Base-by-base conservation (phyloP, 441 rosid genomes). In the Euphorbia celastroides region DNA sequence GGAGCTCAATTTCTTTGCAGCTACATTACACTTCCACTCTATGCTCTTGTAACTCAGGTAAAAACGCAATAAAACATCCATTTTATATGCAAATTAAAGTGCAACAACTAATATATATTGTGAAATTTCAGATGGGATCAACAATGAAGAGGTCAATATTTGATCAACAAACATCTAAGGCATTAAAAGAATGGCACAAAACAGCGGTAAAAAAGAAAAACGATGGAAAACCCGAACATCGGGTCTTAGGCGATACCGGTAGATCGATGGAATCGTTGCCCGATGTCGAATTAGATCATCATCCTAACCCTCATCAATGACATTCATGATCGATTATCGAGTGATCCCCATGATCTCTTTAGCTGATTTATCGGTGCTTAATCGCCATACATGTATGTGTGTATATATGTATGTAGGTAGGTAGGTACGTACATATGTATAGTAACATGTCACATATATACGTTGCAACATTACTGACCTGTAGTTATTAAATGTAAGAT, bases 101-200 rank as follows among this genome's bases (percentile, higher is more conserved):
- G 38, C 38, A 34, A 34, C 4, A 34, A 34, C 38, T 3, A 34
- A 34, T 9, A 3, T 3, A 34, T 34, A 34, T 3, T 34, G 38
- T 34, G n/a, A n/a, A n/a, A n/a, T n/a, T n/a, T n/a, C n/a, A 94
- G 98, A 95, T 92, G 99, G 99, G 98, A 67, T 85, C 99, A 36
- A 90, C 90, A 67, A 92, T 95, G 99, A 95, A 92, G 81, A 77
- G 79, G 66, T 85, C 99, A 3, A 90, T 95, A 61, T 95, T 95
- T 64, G 99, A 95, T 72, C 90, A 92, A 0, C 96, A 88, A 81
- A 90, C 99, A 7, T 83, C 89, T 0, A 90, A 82, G 78, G 96
- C 98, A 17, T 74, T 95, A 46, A 90, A 66, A 80, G 82, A 77
- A 61, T 95, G 97, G 99, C 99, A 84, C 50, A 88, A 51, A 70